These are phyloP conservation scores for Solioccasus polychromus DNA, from an alignment of 768 basidiomycete genomes.

Conservation along the genomic window DNA sequence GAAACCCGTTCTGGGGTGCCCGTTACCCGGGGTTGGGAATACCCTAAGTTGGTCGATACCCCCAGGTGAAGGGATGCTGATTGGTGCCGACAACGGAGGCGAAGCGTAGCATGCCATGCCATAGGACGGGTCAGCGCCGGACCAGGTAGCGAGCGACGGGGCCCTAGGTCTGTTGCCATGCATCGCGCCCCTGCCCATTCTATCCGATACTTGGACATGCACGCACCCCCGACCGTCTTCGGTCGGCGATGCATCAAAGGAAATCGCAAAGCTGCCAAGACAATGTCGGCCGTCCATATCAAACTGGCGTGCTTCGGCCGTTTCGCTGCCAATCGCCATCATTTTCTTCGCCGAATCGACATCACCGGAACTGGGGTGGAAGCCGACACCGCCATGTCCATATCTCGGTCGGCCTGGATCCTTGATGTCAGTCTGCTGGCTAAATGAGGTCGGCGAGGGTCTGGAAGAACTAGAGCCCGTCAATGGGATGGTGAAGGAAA, in stretches of 20 bases:
- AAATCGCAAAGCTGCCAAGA: slow-evolving; percentile 64
- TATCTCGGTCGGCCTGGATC: slow-evolving; percentile 57
- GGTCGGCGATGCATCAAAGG: slow-evolving; percentile 63
- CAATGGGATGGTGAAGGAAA: slow-evolving; percentile 54
- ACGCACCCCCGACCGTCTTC: slow-evolving; percentile 74
- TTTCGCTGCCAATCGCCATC: slow-evolving; percentile 30
- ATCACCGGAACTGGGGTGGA: slow-evolving; percentile 49
- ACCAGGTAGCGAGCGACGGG: slow-evolving; percentile 26
- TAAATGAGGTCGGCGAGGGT: slow-evolving; percentile 42
- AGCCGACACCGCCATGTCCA: slow-evolving; percentile 33
- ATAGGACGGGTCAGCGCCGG: slow-evolving; percentile 17
- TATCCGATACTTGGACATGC: slow-evolving; percentile 61
- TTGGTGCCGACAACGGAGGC: slow-evolving; percentile 39
- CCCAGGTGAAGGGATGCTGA: slow-evolving; percentile 35
- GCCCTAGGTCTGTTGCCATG: slow-evolving; percentile 16
- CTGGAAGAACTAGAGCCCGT: slow-evolving; percentile 35
- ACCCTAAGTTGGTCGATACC: slow-evolving; percentile 42
- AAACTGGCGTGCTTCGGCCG: slow-evolving; percentile 49
- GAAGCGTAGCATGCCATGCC: slow-evolving; percentile 21
- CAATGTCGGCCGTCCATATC: slow-evolving; percentile 44
- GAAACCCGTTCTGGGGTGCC: slow-evolving; percentile 24
- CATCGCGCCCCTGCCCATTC: slow-evolving; percentile 20
- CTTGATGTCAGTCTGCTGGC: slow-evolving; percentile 41
- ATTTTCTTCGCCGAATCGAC: slow-evolving; percentile 29
- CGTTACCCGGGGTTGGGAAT: slow-evolving; percentile 54